These are phyloP conservation scores for Raffaelea arxii DNA, from an alignment of 2,329 filamentous ascomycete genomes.

Conservation along the genomic window DNA sequence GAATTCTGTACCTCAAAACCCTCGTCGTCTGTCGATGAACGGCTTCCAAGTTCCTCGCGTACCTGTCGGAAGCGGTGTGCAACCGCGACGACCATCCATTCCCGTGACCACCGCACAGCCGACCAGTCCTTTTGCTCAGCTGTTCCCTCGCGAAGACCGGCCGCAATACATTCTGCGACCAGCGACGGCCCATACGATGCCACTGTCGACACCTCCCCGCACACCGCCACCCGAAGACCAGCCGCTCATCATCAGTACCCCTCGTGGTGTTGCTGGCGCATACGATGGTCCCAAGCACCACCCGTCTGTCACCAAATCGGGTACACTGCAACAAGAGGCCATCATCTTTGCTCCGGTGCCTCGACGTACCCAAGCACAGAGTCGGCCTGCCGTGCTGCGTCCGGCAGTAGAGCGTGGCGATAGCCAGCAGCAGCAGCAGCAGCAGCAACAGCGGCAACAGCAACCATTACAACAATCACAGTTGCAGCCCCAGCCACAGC, in stretches of 20 bases:
- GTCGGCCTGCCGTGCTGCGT: conserved; percentile 25
- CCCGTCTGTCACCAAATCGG: too few species aligned
- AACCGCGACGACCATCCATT: conserved; percentile 6
- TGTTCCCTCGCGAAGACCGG: too few species aligned
- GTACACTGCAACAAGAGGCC: conserved; percentile 28
- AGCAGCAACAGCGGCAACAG: not conserved
- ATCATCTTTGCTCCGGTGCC: conserved; percentile 44
- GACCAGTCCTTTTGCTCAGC: too few species aligned
- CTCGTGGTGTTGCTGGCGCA: conserved; percentile 42
- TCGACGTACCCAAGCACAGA: conserved; percentile 33
- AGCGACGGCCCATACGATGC: too few species aligned
- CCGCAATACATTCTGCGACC: too few species aligned
- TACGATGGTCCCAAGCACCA: conserved; percentile 34
- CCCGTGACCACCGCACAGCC: too few species aligned
- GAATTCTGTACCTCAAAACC: too few species aligned
- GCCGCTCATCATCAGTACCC: conserved; percentile 52
- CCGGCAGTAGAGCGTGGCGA: conserved; percentile 33
- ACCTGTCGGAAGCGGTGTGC: conserved; percentile 25
- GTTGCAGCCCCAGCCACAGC: too few species aligned
- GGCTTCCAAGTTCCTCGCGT: conserved; percentile 31
- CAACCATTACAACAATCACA: too few species aligned
- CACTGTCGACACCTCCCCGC: too few species aligned
- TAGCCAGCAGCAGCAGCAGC: not conserved
- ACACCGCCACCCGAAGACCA: conserved; percentile 30
- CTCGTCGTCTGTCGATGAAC: conserved; percentile 31